Percentiles rank a stretch among this genome's conserved stretches.
These are phyloP conservation scores for Annona cherimola DNA, from an alignment of 164 flowering plant genomes.

Conservation along the genomic window DNA sequence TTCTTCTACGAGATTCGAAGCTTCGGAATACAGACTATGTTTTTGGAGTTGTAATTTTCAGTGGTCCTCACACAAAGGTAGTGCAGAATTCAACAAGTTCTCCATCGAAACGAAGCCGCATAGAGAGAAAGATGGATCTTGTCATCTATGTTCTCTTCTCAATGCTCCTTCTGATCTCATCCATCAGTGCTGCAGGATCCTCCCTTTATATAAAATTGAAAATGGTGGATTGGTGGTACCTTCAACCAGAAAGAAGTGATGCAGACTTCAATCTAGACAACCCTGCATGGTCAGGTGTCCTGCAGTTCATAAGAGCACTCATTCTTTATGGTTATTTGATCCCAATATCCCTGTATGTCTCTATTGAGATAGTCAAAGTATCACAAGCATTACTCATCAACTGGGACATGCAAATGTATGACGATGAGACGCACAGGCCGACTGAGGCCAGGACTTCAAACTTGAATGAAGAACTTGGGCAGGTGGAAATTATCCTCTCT, in stretches of 20 bases:
- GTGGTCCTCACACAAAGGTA: slow-evolving; percentile 68
- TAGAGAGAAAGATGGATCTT: slow-evolving; percentile 61
- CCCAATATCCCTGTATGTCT: slow-evolving; percentile 73
- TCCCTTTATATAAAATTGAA: slow-evolving; percentile 32
- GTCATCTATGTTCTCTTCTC: slow-evolving; percentile 52
- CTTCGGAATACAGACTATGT: slow-evolving; percentile 63
- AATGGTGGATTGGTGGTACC: slow-evolving; percentile 63
- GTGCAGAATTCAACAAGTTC: slow-evolving; percentile 62
- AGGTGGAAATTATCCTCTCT: slow-evolving; percentile 69
- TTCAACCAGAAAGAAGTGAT: slow-evolving; percentile 45
- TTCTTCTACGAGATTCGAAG: slow-evolving; percentile 72
- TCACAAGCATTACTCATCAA: slow-evolving; percentile 68
- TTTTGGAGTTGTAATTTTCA: slow-evolving; percentile 65
- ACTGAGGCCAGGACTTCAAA: slow-evolving; percentile 72
- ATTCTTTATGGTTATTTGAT: slow-evolving; percentile 67
- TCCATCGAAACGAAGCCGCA: slow-evolving; percentile 66
- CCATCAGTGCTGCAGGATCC: slow-evolving; percentile 40
- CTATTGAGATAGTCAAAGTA: slow-evolving; percentile 75
- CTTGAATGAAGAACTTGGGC: slow-evolving; percentile 82
- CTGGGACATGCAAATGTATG: slow-evolving; percentile 57
- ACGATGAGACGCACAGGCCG: slow-evolving; percentile 49
- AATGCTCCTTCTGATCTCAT: slow-evolving; percentile 39
- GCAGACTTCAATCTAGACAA: slow-evolving; percentile 39
- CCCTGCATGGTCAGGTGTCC: slow-evolving; percentile 42
- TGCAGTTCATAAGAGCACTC: slow-evolving; percentile 58